These are phyloP conservation scores for Begonia fuchsioides DNA, from an alignment of 306 rosid genomes.

Conservation along the genomic window DNA sequence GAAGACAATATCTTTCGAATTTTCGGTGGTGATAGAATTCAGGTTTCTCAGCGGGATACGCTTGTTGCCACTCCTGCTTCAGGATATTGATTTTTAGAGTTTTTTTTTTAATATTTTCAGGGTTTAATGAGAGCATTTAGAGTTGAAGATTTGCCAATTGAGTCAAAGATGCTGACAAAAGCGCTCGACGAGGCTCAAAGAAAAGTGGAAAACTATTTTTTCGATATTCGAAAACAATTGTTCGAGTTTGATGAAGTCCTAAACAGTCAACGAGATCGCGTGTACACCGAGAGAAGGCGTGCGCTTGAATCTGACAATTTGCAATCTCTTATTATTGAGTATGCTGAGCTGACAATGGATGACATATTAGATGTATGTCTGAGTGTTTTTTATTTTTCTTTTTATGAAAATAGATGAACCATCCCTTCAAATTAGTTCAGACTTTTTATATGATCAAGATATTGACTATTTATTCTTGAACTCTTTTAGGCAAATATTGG, in stretches of 20 bases:
- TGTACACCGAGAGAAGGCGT: slow-evolving; percentile 87
- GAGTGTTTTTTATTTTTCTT: slow-evolving; percentile 1
- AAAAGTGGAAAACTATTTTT: slow-evolving; percentile 93
- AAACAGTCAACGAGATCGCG: slow-evolving; percentile 92
- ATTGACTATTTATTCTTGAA: neutral
- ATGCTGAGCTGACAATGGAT: slow-evolving; percentile 95
- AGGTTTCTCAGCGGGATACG: slow-evolving; percentile 34
- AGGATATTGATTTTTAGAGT: slow-evolving; percentile 9
- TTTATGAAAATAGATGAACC: neutral
- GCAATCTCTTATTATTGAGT: slow-evolving; percentile 74
- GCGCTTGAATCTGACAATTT: slow-evolving; percentile 80
- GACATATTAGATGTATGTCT: slow-evolving; percentile 63
- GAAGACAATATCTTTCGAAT: slow-evolving; percentile 93
- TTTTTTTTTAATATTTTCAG: slow-evolving; percentile 28
- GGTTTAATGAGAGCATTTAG: slow-evolving; percentile 94
- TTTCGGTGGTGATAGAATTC: slow-evolving; percentile 92
- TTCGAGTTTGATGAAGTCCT: slow-evolving; percentile 92
- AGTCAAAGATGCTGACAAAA: slow-evolving; percentile 94
- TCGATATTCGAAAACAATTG: slow-evolving; percentile 89
- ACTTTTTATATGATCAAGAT: neutral
- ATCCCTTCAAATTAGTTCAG: neutral
- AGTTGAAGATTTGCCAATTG: slow-evolving; percentile 95
- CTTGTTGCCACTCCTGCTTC: neutral
- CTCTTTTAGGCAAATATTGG: slow-evolving; percentile 80
- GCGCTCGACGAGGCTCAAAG: slow-evolving; percentile 98